Conservation (phyloP, 352 stramenopile species). For the Aphanomyces stellatus region DNA sequence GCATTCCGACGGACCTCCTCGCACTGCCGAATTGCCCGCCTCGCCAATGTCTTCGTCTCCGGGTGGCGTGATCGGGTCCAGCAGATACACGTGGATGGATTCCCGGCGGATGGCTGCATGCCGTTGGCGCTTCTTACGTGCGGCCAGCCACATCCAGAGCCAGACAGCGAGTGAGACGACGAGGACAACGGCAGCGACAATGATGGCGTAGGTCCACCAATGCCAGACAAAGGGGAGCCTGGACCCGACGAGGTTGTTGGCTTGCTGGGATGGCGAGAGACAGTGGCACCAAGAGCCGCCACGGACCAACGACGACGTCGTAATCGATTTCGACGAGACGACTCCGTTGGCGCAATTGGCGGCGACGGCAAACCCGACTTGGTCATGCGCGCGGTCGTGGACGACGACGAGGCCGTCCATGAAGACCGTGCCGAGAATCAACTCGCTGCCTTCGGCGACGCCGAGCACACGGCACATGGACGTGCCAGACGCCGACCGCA, state of each 20-base stretch:
- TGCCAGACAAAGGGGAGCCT: constrained; percentile 73
- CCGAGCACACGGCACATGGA: constrained; percentile 61
- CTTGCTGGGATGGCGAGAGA: constrained; percentile 42
- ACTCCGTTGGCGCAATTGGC: constrained; percentile 63
- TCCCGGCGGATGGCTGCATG: no score
- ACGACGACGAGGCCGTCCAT: constrained; percentile 79
- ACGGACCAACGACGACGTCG: constrained; percentile 31
- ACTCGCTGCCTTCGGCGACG: constrained; percentile 69
- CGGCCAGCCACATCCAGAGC: constrained; percentile 38
- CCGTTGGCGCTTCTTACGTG: constrained; percentile 34
- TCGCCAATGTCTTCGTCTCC: no score
- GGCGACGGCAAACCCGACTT: constrained; percentile 55
- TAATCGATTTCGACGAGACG: constrained; percentile 57
- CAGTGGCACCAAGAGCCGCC: constrained; percentile 54
- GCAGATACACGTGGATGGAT: no score
- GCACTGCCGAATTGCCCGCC: no score
- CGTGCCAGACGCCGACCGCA: constrained; percentile 25
- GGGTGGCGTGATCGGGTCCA: no score
- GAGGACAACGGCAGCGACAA: constrained; percentile 48
- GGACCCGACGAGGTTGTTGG: constrained; percentile 46
- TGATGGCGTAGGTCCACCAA: constrained; percentile 83
- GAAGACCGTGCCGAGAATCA: constrained; percentile 71
- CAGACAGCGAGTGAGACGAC: constrained; percentile 38
- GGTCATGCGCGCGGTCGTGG: constrained; percentile 52
- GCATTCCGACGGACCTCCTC: no score